These are phyloP conservation scores for Graphilbum fragrans DNA, from an alignment of 2,329 filamentous ascomycete genomes.

Conservation along the genomic window DNA sequence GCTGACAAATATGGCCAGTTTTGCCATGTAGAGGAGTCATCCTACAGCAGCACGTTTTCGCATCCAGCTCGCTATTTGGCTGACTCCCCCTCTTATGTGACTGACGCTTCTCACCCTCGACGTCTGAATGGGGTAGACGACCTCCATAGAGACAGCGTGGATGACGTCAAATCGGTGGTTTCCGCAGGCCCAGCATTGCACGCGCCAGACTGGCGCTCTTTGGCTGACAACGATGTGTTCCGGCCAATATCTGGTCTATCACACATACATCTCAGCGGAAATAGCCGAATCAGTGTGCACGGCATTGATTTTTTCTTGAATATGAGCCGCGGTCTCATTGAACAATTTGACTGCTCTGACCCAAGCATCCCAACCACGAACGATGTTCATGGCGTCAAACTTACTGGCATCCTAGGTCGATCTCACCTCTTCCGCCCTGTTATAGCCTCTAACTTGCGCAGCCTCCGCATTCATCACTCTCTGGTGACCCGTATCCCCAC, in stretches of 20 bases:
- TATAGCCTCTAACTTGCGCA: constrained; percentile 38
- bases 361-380: constrained; percentile 17
- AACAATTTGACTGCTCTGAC: constrained; percentile 39
- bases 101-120: constrained; percentile 1
- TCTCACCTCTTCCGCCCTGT: constrained; percentile 39
- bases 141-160: constrained; percentile 20
- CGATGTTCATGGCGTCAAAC: constrained; percentile 5
- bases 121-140: constrained; percentile 23
- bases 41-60: constrained; percentile 27
- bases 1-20: constrained; percentile 27
- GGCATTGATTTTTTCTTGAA: constrained; percentile 32
- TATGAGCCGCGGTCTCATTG: constrained; percentile 30
- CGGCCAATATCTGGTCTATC: constrained; percentile 27
- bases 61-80: constrained; percentile 35
- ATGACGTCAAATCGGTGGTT: constrained; percentile 18
- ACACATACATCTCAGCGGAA: constrained; percentile 41
- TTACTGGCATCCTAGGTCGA: constrained; percentile 31
- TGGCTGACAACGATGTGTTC: constrained; percentile 13
- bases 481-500: constrained; percentile 42
- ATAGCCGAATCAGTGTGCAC: constrained; percentile 26
- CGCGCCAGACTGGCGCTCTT: constrained; percentile 8
- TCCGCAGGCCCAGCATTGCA: constrained; percentile 12
- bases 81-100: constrained; percentile 31
- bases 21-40: constrained; percentile 33
- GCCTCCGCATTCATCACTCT: constrained; percentile 46